These are phyloP conservation scores for Balansia obtecta DNA, from an alignment of 2,329 filamentous ascomycete species.

Conservation along the genomic window DNA sequence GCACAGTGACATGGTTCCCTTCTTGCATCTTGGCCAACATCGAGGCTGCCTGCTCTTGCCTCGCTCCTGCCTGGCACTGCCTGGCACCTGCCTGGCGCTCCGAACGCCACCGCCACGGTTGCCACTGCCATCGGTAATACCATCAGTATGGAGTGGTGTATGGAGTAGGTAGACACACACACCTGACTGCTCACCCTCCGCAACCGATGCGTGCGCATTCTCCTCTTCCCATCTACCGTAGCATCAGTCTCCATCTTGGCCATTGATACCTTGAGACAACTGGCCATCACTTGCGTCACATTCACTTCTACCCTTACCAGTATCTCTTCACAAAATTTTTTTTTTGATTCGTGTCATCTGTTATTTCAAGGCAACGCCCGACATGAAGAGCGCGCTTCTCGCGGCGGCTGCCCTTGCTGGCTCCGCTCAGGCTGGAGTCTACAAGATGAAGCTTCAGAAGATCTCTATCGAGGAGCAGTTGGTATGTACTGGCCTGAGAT, in stretches of 20 bases:
- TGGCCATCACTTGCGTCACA: neutral
- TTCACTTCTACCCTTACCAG: neutral
- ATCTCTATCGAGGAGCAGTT: conserved; percentile 84
- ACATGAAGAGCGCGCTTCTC: conserved; percentile 79
- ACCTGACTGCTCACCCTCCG: neutral
- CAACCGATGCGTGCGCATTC: neutral
- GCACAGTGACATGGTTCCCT: no score
- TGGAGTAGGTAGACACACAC: no score
- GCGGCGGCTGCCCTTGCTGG: conserved; percentile 71
- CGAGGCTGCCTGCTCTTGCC: no score
- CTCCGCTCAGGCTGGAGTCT: conserved; percentile 71
- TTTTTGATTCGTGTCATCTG: neutral
- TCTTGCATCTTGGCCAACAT: no score
- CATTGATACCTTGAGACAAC: neutral
- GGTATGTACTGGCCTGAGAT: conserved; percentile 39
- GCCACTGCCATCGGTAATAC: no score
- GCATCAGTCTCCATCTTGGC: neutral
- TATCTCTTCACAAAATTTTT: neutral
- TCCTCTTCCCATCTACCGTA: neutral
- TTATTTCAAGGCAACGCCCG: conserved; percentile 21
- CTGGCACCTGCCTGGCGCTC: no score
- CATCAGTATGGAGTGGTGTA: neutral
- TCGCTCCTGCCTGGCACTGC: no score
- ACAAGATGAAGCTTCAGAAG: conserved; percentile 98
- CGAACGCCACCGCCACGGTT: no score